A percentile compares a stretch with the other conserved stretches of the same genome.
Conservation (phyloP, 1,139 yeast species). For the Geotrichum macrosporum region DNA sequence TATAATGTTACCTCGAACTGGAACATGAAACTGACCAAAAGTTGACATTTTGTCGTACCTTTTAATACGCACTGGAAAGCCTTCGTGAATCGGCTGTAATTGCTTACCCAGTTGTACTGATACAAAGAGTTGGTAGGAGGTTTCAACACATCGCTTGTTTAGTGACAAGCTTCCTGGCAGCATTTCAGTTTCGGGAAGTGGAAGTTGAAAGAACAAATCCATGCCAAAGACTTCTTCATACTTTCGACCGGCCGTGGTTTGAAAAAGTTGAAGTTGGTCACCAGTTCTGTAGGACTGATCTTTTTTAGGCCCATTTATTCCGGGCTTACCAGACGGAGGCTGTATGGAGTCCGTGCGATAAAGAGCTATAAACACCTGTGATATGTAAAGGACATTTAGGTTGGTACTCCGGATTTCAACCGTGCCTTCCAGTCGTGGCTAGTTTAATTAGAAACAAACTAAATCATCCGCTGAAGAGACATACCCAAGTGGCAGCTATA, state of each 20-base stretch:
- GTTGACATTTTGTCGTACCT: conserved; percentile 42
- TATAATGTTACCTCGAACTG: conserved; percentile 30
- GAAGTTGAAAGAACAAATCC: conserved; percentile 40
- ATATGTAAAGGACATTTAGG: conserved; percentile 29
- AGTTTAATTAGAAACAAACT: neutral
- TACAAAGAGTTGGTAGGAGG: conserved; percentile 38
- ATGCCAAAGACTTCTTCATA: conserved; percentile 35
- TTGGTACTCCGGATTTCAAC: conserved; percentile 38
- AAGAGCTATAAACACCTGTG: conserved; percentile 37
- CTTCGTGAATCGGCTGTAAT: conserved; percentile 29
- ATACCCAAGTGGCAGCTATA: conserved; percentile 40
- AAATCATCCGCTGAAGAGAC: conserved; percentile 5
- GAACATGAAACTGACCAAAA: conserved; percentile 38
- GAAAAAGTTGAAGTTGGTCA: conserved; percentile 32
- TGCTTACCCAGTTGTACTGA: conserved; percentile 32
- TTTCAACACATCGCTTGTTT: conserved; percentile 36
- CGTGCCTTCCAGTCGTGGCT: conserved; percentile 41
- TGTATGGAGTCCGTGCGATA: conserved; percentile 40
- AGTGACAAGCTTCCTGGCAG: conserved; percentile 39
- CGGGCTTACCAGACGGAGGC: conserved; percentile 37
- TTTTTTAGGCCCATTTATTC: conserved; percentile 33
- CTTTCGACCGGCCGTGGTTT: conserved; percentile 26
- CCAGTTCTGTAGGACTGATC: conserved; percentile 40
- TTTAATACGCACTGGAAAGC: conserved; percentile 38
- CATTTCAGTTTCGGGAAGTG: conserved; percentile 36